These are phyloP conservation scores for Leccinum fallax DNA, from an alignment of 1,284 basidiomycete genomes.

Conservation along the genomic window DNA sequence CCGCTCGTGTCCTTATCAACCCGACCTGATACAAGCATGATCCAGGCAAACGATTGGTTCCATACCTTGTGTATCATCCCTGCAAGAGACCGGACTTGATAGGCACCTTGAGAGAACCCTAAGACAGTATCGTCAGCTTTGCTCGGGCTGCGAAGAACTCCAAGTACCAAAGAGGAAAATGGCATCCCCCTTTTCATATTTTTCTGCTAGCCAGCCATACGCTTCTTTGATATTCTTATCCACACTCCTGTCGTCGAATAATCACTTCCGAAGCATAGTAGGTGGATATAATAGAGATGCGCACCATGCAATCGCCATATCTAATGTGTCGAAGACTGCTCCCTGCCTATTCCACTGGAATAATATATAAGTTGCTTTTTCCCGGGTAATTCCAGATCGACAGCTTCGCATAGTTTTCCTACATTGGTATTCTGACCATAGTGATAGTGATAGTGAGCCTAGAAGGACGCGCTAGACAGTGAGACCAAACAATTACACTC, in stretches of 20 bases:
- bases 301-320: constrained; percentile 27
- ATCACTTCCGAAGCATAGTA: neutral
- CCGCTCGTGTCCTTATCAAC: constrained; percentile 9
- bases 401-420: constrained; percentile 34
- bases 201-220: constrained; percentile 23
- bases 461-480: neutral
- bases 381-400: constrained; percentile 19
- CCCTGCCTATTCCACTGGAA: constrained; percentile 26
- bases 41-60: neutral
- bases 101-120: neutral
- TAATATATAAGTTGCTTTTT: constrained; percentile 36
- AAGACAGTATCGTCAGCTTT: constrained; percentile 11
- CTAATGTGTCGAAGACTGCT: constrained; percentile 25
- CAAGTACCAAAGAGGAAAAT: constrained; percentile 33
- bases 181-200: constrained; percentile 33
- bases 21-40: constrained; percentile 11
- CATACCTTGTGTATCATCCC: constrained; percentile 40
- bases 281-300: neutral
- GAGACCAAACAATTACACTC: neutral
- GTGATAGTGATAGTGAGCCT: neutral
- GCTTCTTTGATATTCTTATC: constrained; percentile 29
- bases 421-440: constrained; percentile 38
- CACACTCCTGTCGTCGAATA: constrained; percentile 16
- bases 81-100: constrained; percentile 28
- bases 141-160: neutral